Base-by-base conservation (phyloP, 2,329 filamentous ascomycete species). In the Rhytidhysteron rufulum region DNA sequence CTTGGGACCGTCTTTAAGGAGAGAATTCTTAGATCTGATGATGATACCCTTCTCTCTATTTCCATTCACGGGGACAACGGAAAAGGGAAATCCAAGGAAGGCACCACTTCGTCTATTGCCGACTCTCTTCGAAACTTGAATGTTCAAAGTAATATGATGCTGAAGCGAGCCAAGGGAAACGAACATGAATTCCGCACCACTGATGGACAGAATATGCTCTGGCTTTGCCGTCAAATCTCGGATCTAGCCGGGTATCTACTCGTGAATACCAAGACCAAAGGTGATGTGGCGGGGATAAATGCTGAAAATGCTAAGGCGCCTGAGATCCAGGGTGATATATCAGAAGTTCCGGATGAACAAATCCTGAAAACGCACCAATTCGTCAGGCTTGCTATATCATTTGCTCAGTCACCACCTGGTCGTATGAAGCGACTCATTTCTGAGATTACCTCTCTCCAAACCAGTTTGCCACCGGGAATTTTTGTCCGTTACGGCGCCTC, bases 381-480 rank as follows among this genome's bases (percentile, higher is more conserved):
- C 40, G 33, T 38, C 2, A 5, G 18, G 2, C 7, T 32, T 10
- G 55, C 55, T 4, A 29, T 36, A 4, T 31, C 40, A 1, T 13
- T 56, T 2, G 9, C 11, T 4, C 29, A 40, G 2, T 45, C 58
- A 3, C 48, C 37, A 1, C 52, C 47, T 3, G 69, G 69, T 24
- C 69, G 75, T 3, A 75, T 77, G 67, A 73, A 69, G 47, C 60
- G 67, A 5, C 39, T 63, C 8, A 48, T 62, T 15, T 56, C 50
- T 4, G 74, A 78, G 40, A 49, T 77, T 7, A 65, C 69, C 1
- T 67, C 59, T 1, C 56, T 79, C 29, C 61, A 63, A 15, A 69
- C 70, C 0, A 66, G 68, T 4, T 62, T 79, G 0, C 74, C 75
- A 1, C 65, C 70, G 7, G 74, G 74, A 3, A 75, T 79, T 17